Evolutionary conservation across 768 basidiomycete species (phyloP).

Genomic region (Boletus vermiculosoides): DNA sequence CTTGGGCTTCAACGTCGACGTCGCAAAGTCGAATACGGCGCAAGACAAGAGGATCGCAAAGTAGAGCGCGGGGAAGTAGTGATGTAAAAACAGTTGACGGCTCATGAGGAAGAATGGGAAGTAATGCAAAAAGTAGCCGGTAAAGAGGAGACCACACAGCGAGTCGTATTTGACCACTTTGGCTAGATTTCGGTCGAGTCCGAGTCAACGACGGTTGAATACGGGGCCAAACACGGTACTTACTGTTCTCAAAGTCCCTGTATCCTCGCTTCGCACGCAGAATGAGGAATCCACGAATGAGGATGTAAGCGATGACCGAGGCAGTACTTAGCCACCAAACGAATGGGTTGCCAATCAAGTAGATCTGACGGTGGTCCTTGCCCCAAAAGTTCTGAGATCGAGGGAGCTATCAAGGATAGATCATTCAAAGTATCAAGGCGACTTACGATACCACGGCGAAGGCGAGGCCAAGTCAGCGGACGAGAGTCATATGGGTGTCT

Average conservation of each 20-base stretch:
- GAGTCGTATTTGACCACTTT: conserved; percentile 90
- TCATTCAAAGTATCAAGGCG: neutral
- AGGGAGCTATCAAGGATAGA: conserved; percentile 1
- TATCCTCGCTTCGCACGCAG: conserved; percentile 89
- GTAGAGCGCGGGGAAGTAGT: conserved; percentile 97
- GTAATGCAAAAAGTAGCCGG: conserved; percentile 93
- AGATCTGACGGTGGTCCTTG: conserved; percentile 93
- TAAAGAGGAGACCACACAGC: conserved; percentile 86
- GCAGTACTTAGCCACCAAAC: conserved; percentile 88
- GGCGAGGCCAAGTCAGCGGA: conserved; percentile 87
- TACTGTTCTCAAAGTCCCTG: conserved; percentile 90
- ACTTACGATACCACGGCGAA: conserved; percentile 90
- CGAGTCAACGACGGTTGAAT: conserved; percentile 1
- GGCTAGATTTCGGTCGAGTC: conserved; percentile 44
- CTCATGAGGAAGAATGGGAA: conserved; percentile 97
- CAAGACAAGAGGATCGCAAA: conserved; percentile 82
- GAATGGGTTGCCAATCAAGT: conserved; percentile 91
- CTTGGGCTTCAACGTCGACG: conserved; percentile 72
- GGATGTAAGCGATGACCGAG: conserved; percentile 64
- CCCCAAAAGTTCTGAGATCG: conserved; percentile 91
- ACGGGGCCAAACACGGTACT: conserved; percentile 27
- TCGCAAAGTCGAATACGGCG: conserved; percentile 80
- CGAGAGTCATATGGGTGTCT: conserved; percentile 94
- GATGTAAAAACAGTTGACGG: conserved; percentile 96
- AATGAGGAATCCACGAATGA: conserved; percentile 74